Evolutionary conservation across 2,329 filamentous ascomycete genomes (phyloP).

Genomic region (Claviceps monticola): DNA sequence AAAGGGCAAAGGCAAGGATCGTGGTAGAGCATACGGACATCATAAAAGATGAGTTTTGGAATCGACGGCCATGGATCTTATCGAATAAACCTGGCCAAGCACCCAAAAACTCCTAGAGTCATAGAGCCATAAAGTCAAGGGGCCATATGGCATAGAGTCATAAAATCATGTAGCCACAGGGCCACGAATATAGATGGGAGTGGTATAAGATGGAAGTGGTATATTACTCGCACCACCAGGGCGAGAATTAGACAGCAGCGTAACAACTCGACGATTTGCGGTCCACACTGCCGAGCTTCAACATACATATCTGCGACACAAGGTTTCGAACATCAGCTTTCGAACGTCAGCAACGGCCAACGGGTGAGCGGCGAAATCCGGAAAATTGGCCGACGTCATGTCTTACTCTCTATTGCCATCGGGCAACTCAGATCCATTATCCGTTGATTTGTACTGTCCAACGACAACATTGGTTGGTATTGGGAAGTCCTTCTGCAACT

Average conservation of each 20-base stretch:
- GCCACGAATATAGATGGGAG: no score
- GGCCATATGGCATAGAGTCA: no score
- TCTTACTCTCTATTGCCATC: not conserved
- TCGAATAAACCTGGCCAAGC: conserved; percentile 60
- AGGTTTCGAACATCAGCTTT: not conserved
- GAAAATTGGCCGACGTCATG: not conserved
- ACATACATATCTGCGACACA: not conserved
- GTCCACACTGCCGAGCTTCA: no score
- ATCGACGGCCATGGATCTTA: conserved; percentile 68
- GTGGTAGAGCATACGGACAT: conserved; percentile 81
- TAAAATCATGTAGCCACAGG: no score
- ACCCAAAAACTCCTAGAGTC: conserved; percentile 40
- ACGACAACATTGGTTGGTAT: no score
- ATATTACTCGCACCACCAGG: no score
- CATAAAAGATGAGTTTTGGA: conserved; percentile 93
- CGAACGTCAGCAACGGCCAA: not conserved
- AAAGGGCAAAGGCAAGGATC: conserved; percentile 64
- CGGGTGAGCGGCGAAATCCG: not conserved
- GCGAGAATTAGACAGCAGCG: no score
- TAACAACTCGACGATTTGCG: no score
- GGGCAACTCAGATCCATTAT: not conserved
- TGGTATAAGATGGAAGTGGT: no score
- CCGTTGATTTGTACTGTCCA: no score
- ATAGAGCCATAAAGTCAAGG: not conserved
- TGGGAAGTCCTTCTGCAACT: no score